These are phyloP conservation scores for Protostelium mycophagum DNA, from an alignment of 78 protist species.

Conservation along the genomic window DNA sequence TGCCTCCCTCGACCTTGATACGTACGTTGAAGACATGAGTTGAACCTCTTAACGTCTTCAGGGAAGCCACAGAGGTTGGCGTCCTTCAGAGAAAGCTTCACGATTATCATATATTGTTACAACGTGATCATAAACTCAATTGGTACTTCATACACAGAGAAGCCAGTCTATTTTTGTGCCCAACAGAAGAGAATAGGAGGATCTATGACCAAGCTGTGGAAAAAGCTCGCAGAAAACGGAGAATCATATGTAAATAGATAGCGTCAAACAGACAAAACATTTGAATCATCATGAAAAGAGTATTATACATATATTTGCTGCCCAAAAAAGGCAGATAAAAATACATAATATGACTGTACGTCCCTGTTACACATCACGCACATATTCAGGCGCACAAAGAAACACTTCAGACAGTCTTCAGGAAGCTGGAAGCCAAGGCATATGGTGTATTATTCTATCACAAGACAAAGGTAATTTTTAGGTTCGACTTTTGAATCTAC, in stretches of 20 bases:
- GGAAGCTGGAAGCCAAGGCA: no score
- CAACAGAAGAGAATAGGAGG: neutral
- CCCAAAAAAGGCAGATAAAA: no score
- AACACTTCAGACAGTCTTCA: no score
- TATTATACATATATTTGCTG: no score
- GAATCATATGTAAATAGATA: neutral
- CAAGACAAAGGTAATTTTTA: no score
- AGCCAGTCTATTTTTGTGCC: neutral
- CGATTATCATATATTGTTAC: neutral
- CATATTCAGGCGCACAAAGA: no score
- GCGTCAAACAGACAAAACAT: neutral
- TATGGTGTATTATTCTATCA: no score
- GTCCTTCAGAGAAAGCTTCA: conserved; percentile 1
- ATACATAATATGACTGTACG: no score
- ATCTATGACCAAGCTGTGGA: neutral
- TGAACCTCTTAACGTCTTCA: neutral
- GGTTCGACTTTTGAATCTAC: no score
- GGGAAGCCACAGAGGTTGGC: conserved; percentile 1
- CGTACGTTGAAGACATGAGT: neutral
- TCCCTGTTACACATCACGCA: no score
- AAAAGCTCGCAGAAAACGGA: neutral
- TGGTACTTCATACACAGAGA: neutral
- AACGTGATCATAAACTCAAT: neutral
- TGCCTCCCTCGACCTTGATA: neutral
- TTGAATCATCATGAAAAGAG: no score